Conservation (phyloP, 495 filamentous ascomycete genomes). For the Cercophora newfieldiana region DNA sequence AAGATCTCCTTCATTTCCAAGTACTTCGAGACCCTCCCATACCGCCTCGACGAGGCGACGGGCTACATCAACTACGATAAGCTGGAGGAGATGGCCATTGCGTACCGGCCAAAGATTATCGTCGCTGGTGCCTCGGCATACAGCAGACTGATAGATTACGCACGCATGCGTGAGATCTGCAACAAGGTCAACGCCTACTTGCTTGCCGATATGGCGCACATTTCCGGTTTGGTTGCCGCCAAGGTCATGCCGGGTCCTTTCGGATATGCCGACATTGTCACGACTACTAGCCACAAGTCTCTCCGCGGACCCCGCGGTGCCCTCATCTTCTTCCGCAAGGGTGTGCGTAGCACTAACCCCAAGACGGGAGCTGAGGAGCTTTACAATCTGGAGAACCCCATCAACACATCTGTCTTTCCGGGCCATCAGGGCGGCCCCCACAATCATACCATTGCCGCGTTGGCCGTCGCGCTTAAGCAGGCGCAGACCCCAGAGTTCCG, state of each 20-base stretch:
- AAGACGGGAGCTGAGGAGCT: conserved; percentile 82
- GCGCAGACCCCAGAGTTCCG: conserved; percentile 87
- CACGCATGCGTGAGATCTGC: conserved; percentile 79
- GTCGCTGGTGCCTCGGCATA: conserved; percentile 94
- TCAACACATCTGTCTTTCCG: conserved; percentile 98
- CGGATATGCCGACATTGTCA: conserved; percentile 85
- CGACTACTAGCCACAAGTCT: conserved; percentile 98
- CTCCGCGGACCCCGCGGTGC: conserved; percentile 91
- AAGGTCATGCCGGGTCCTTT: conserved; percentile 91
- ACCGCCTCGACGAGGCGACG: conserved; percentile 85
- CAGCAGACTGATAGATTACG: conserved; percentile 90
- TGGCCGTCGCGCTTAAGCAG: conserved; percentile 91
- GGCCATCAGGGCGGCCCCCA: conserved; percentile 97
- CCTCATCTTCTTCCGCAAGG: conserved; percentile 97
- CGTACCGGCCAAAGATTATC: conserved; percentile 95
- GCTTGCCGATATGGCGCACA: conserved; percentile 95
- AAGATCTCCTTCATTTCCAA: conserved; percentile 98
- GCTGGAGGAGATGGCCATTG: conserved; percentile 76
- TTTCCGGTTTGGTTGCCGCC: conserved; percentile 90
- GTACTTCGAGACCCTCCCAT: conserved; percentile 97
- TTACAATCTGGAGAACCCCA: conserved; percentile 91
- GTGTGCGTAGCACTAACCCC: conserved; percentile 75
- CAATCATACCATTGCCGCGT: conserved; percentile 97
- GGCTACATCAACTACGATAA: conserved; percentile 92
- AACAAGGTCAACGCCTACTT: conserved; percentile 92